Evolutionary conservation across 495 filamentous ascomycete genomes (phyloP).

Genomic region (Cairneyella variabilis): DNA sequence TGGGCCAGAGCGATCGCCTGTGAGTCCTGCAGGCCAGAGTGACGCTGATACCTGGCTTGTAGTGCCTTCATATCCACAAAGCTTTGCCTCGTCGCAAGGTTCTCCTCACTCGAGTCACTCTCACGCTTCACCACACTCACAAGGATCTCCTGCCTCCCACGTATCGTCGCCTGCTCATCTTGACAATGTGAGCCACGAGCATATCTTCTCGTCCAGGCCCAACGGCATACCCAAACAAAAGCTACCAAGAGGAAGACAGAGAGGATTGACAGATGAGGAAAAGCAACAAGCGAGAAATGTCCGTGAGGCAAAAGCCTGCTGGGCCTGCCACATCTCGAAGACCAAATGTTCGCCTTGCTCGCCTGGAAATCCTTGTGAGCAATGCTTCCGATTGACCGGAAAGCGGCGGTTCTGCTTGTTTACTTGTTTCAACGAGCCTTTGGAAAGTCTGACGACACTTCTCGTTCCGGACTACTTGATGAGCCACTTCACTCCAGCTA

Average conservation of each 20-base stretch:
- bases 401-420: slow-evolving; percentile 27
- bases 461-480: slow-evolving; percentile 25
- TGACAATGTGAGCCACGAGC: slow-evolving; percentile 14
- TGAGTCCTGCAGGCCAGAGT: slow-evolving; percentile 10
- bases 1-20: slow-evolving; percentile 5
- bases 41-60: slow-evolving; percentile 14
- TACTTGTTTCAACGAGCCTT: slow-evolving; percentile 26
- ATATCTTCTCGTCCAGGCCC: slow-evolving; percentile 15
- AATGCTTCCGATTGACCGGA: slow-evolving; percentile 23
- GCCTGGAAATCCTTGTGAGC: slow-evolving; percentile 22
- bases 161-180: slow-evolving; percentile 3
- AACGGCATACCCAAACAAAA: slow-evolving; percentile 15
- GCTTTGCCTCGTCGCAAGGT: neutral
- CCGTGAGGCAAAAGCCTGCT: slow-evolving; percentile 25
- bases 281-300: slow-evolving; percentile 24
- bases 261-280: slow-evolving; percentile 19
- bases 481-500: slow-evolving; percentile 21
- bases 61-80: slow-evolving; percentile 5
- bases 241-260: slow-evolving; percentile 15
- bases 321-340: slow-evolving; percentile 29
- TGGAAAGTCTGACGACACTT: slow-evolving; percentile 21
- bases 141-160: slow-evolving; percentile 10
- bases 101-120: neutral
- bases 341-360: slow-evolving; percentile 29
- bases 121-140: slow-evolving; percentile 13